phyloP scores from a whole-genome alignment of 1,139 yeast species.

The Scheffersomyces parashehatae region DNA sequence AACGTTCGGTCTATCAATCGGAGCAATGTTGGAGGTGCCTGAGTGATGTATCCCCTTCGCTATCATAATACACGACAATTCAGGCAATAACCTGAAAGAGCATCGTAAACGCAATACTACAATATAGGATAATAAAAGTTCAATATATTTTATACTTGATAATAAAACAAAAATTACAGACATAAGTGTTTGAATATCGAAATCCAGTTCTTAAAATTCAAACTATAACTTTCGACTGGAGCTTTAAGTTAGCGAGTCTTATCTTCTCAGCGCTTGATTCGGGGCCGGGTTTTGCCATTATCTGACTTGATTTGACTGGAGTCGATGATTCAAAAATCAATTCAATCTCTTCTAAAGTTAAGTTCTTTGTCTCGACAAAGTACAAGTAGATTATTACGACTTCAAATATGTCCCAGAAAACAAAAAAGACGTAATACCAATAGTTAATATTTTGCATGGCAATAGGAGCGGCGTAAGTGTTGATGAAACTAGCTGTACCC shows the following conservation, averaged over 20 bases:
- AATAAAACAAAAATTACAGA: too few relatives aligned
- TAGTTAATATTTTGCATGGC: constrained; percentile 21
- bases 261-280: too few relatives aligned
- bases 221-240: background rate
- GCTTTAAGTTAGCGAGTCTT: background rate
- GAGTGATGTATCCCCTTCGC: too few relatives aligned
- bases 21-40: too few relatives aligned
- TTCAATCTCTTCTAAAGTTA: constrained; percentile 29
- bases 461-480: constrained; percentile 19
- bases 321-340: constrained; percentile 14
- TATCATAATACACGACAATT: too few relatives aligned
- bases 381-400: constrained; percentile 21
- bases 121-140: too few relatives aligned
- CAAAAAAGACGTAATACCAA: constrained; percentile 22
- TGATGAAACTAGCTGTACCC: constrained; percentile 19
- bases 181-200: too few relatives aligned
- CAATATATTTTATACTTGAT: too few relatives aligned
- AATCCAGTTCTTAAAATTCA: too few relatives aligned
- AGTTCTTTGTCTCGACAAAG: constrained; percentile 29
- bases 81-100: too few relatives aligned
- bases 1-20: too few relatives aligned
- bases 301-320: background rate
- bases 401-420: constrained; percentile 19
- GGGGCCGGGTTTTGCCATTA: background rate
- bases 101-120: too few relatives aligned